Base-by-base conservation (phyloP, 306 rosid species). In the Lathyrus tuberosus region DNA sequence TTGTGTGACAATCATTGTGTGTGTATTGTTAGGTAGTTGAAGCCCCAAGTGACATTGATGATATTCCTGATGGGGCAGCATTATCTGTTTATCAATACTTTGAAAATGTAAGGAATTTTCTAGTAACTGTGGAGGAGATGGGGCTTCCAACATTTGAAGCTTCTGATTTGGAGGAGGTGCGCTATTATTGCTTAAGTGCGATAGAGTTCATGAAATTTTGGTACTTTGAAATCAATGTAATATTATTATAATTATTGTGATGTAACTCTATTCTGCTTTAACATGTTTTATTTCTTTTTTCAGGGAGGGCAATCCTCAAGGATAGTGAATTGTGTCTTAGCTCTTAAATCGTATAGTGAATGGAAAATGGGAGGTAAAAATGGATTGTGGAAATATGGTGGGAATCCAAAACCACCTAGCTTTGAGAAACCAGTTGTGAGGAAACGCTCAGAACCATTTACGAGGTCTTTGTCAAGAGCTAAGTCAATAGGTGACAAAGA, bases 91-190 rank as follows among this genome's bases (percentile, higher is more conserved):
- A 59, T 71, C 86, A 82, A 11, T 82, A 64, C 73, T 82, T 82
- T 47, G 86, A 82, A 75, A 82, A 82, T 71, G 69, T 82, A 16
- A 75, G 83, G 73, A 82, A 82, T 38, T 82, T 79, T 62, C 76
- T 82, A 1, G 81, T 82, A 47, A 72, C 83, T 22, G 16, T 67
- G 78, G 67, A 53, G 60, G 81, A 67, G 73, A 37, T 82, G 81
- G 86, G 83, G 43, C 85, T 94, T 78, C 99, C 99, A 26, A 86
- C 84, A 65, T 94, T 91, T 68, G 92, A 89, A 72, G 91, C 86
- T 67, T 91, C 95, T 73, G 99, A 94, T 80, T 81, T 94, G 78
- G 96, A 91, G 74, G 83, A 87, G 91, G 98, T 88, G 28, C 33
- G 78, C 43, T 57, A 17, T 58, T 20, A 14, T 54, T 5, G 52